Conservation (phyloP, 352 stramenopile genomes). For the Phytopythium ostracodes region DNA sequence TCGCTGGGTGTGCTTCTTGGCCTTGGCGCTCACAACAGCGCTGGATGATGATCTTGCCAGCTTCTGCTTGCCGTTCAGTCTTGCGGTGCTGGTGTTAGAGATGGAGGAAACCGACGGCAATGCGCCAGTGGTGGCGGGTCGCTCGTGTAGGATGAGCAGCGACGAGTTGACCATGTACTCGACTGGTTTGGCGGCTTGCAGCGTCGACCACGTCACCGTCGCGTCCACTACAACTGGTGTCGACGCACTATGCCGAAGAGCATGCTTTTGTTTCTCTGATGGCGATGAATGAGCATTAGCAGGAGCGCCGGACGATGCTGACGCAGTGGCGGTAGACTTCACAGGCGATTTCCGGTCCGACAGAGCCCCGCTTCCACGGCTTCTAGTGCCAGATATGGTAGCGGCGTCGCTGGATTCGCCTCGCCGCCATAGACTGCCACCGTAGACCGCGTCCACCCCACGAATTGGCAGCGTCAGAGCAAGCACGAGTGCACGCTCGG, state of each 20-base stretch:
- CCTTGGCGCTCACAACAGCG: slow-evolving; percentile 20
- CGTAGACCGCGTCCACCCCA: slow-evolving; percentile 2
- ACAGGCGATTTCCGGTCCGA: background rate
- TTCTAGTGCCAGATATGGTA: background rate
- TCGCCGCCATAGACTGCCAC: slow-evolving; percentile 5
- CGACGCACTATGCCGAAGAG: slow-evolving; percentile 20
- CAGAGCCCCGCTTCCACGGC: background rate
- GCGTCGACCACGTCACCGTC: slow-evolving; percentile 39
- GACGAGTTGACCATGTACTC: slow-evolving; percentile 65
- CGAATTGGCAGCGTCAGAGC: slow-evolving; percentile 23
- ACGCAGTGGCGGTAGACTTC: background rate
- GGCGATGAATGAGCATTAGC: background rate
- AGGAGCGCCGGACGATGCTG: background rate
- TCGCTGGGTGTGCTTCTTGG: slow-evolving; percentile 51
- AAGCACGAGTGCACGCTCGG: slow-evolving; percentile 30
- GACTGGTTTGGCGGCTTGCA: slow-evolving; percentile 37
- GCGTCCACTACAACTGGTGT: slow-evolving; percentile 16
- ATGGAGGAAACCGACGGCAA: slow-evolving; percentile 18
- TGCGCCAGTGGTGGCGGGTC: slow-evolving; percentile 21
- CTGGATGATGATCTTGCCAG: slow-evolving; percentile 16
- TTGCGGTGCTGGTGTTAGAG: slow-evolving; percentile 5
- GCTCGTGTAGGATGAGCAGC: slow-evolving; percentile 48
- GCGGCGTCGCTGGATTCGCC: slow-evolving; percentile 3
- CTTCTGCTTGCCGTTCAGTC: slow-evolving; percentile 1
- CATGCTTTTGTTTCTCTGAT: background rate